These are phyloP conservation scores for Kuraishia piskuri DNA, from an alignment of 805 yeast species.

Conservation along the genomic window DNA sequence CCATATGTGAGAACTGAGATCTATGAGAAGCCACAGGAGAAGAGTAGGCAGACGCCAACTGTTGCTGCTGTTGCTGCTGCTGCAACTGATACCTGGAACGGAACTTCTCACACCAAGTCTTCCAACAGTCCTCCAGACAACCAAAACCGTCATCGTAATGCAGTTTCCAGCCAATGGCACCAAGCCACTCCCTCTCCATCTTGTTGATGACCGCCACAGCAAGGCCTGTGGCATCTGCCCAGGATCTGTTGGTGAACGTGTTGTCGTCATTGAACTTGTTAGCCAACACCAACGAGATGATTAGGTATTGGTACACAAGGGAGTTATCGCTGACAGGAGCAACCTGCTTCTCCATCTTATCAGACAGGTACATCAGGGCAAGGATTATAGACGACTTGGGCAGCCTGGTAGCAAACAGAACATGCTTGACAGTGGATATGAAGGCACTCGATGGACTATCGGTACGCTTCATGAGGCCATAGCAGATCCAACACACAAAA, in stretches of 20 bases:
- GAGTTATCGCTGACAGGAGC: conserved; percentile 22
- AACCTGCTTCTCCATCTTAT: conserved; percentile 32
- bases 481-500: conserved; percentile 68
- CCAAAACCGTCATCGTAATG: conserved; percentile 21
- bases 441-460: conserved; percentile 40
- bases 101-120: conserved; percentile 25
- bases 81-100: conserved; percentile 2
- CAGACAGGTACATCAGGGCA: conserved; percentile 71
- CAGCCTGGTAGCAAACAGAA: conserved; percentile 78
- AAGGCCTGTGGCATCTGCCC: conserved; percentile 94
- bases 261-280: conserved; percentile 95
- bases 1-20: conserved; percentile 1
- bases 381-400: conserved; percentile 76
- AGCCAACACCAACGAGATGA: conserved; percentile 70
- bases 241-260: conserved; percentile 88
- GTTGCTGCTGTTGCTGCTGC: background rate
- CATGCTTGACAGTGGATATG: conserved; percentile 52
- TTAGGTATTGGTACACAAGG: conserved; percentile 44
- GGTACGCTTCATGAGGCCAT: conserved; percentile 52
- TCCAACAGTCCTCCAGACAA: conserved; percentile 28
- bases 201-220: conserved; percentile 48
- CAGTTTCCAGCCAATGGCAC: conserved; percentile 19
- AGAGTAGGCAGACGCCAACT: background rate
- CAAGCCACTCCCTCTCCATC: conserved; percentile 51
- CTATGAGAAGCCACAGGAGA: conserved; percentile 1